Percentiles rank a stretch among this genome's conserved stretches.
These are phyloP conservation scores for Citrus unshiu DNA, from an alignment of 345 rosid genomes.

Conservation along the genomic window DNA sequence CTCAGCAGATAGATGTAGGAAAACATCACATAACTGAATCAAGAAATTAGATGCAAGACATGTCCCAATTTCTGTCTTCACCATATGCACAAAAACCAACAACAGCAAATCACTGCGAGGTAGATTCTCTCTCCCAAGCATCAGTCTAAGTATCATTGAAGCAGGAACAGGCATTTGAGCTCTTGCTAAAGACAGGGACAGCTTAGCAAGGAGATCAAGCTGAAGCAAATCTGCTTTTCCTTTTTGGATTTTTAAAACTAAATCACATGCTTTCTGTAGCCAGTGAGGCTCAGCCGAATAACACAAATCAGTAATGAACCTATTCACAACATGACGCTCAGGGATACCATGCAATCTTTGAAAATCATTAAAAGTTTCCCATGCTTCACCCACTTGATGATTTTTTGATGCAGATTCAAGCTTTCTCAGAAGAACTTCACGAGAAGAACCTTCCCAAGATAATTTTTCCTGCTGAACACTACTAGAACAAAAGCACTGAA, in stretches of 20 bases:
- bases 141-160: conserved; percentile 46
- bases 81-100: conserved; percentile 65
- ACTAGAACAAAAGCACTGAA: background rate
- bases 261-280: conserved; percentile 52
- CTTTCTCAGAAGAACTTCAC: conserved; percentile 45
- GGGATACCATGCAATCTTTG: conserved; percentile 63
- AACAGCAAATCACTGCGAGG: conserved; percentile 31
- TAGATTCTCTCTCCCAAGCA: conserved; percentile 46
- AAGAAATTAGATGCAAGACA: conserved; percentile 64
- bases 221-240: conserved; percentile 39
- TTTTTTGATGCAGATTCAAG: conserved; percentile 52
- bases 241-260: conserved; percentile 39
- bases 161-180: conserved; percentile 59
- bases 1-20: conserved; percentile 9
- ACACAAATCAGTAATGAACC: conserved; percentile 51
- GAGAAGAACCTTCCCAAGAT: conserved; percentile 51
- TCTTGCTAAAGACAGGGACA: conserved; percentile 65
- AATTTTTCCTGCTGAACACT: conserved; percentile 17
- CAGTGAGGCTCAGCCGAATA: conserved; percentile 59
- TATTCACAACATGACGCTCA: conserved; percentile 25
- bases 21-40: conserved; percentile 54
- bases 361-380: conserved; percentile 59
- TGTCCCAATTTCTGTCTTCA: conserved; percentile 66
- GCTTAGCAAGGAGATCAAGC: conserved; percentile 41
- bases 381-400: conserved; percentile 54